Evolutionary conservation across 2,329 filamentous ascomycete species (phyloP), one percentile per base, ranked within the genome.

Genomic region (Ophiobolus disseminans): DNA sequence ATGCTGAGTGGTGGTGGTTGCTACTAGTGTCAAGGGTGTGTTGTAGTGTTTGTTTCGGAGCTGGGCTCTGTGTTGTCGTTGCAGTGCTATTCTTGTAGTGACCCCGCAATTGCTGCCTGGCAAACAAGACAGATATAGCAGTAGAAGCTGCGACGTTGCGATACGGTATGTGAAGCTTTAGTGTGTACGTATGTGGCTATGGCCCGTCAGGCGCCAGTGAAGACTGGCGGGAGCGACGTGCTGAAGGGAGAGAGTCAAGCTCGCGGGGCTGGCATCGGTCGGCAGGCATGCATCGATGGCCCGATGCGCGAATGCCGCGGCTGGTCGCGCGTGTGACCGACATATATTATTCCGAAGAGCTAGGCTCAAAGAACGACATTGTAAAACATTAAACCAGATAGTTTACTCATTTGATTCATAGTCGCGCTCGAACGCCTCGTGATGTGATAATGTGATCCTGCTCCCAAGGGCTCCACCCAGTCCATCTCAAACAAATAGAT

Each of bases 1-100:
- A 75, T 75, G 47, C 25, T 57, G 45, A 23, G n/a, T 31, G 20
- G 28, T 36, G 22, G 16, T n/a, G 10, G 22, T 37, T 16, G 8
- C 13, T 14, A 14, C 10, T 32, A 20, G 16, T 36, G 20, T n/a
- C 21, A n/a, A n/a, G n/a, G n/a, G 34, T 17, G 50, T 28, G 37
- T 28, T 41, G 37, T 17, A 14, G 7, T 31, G 21, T 17, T 39
- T 41, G 7, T 19, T 13, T 22, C 16, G 36, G 34, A 23, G 22
- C 23, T 40, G n/a, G 35, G 23, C 34, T 35, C 22, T 35, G 17
- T 23, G 36, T 16, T 17, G 34, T 28, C 11, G 32, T 17, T 41
- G 45, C 11, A 22, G 9, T 28, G 31, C 30, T 37, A 16, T 16
- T 30, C 21, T 16, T 10, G 30, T 48, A 31, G 20, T 35, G 21